phyloP scores from a whole-genome alignment of 768 basidiomycete genomes.

The Botryobasidium botryosum region DNA sequence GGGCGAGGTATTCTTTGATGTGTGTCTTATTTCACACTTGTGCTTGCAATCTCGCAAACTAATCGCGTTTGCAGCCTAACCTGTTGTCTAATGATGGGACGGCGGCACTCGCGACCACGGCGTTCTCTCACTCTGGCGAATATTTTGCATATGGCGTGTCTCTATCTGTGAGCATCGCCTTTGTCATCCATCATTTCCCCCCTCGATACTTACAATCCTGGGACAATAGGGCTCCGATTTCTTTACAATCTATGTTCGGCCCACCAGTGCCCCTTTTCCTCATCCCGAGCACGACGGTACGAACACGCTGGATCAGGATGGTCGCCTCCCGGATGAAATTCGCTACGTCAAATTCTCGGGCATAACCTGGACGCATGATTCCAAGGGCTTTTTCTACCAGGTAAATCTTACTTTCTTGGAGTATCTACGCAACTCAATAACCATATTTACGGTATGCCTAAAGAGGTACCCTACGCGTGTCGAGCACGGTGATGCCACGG shows the following conservation, averaged over 20 bases:
- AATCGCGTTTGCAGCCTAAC: conserved; percentile 36
- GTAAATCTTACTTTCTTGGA: conserved; percentile 17
- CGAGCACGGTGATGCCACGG: conserved; percentile 28
- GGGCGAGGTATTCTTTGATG: conserved; percentile 69
- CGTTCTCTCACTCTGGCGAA: conserved; percentile 51
- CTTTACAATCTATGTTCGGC: conserved; percentile 48
- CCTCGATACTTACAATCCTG: conserved; percentile 4
- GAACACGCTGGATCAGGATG: conserved; percentile 17
- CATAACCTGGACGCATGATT: conserved; percentile 60
- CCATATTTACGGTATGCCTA: not conserved
- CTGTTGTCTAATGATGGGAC: conserved; percentile 56
- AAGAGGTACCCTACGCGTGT: conserved; percentile 41
- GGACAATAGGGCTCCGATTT: conserved; percentile 75
- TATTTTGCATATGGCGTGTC: conserved; percentile 67
- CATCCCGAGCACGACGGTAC: conserved; percentile 24
- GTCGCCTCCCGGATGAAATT: conserved; percentile 45
- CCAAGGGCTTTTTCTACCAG: conserved; percentile 77
- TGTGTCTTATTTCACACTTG: conserved; percentile 22
- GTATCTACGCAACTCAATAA: no score
- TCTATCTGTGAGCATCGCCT: conserved; percentile 29
- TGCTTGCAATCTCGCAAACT: no score
- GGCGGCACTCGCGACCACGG: conserved; percentile 37
- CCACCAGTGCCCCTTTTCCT: conserved; percentile 39
- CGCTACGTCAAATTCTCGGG: conserved; percentile 62
- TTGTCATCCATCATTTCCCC: conserved; percentile 6